Percentiles rank a stretch among this genome's conserved stretches.
These are phyloP conservation scores for Fusarium foetens DNA, from an alignment of 2,329 filamentous ascomycete species.

Conservation along the genomic window DNA sequence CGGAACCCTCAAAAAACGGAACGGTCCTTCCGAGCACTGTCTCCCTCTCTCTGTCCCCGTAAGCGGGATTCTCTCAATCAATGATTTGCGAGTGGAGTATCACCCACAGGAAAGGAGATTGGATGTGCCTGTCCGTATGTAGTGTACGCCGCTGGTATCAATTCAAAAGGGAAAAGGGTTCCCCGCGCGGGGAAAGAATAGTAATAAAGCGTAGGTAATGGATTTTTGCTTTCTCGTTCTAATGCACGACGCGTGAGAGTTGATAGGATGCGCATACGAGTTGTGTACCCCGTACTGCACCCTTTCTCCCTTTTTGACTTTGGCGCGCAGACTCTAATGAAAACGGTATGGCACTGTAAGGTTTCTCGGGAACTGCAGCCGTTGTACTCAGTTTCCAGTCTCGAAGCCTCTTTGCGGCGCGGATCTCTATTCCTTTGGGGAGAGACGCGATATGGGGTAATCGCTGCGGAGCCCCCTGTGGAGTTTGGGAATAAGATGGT, in stretches of 20 bases:
- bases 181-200: conserved; percentile 14
- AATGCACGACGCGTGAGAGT: conserved; percentile 7
- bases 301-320: background rate
- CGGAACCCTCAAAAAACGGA: background rate
- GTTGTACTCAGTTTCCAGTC: background rate
- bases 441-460: conserved; percentile 25
- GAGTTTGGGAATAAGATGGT: conserved; percentile 25
- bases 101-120: conserved; percentile 5
- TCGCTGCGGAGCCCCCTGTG: conserved; percentile 34
- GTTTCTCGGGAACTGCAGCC: background rate
- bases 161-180: background rate
- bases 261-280: conserved; percentile 11
- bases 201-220: conserved; percentile 12
- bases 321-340: background rate
- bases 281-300: background rate
- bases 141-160: background rate
- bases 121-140: background rate
- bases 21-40: conserved; percentile 15
- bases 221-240: background rate
- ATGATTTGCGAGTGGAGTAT: conserved; percentile 20
- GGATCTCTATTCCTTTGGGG: conserved; percentile 21
- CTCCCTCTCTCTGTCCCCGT: background rate
- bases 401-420: conserved; percentile 6
- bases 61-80: conserved; percentile 11
- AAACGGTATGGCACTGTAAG: background rate